Percentiles rank a stretch among this genome's conserved stretches.
phyloP scores from a whole-genome alignment of 192 early-diverging fungal species.

The Irineochytrium annulatum region DNA sequence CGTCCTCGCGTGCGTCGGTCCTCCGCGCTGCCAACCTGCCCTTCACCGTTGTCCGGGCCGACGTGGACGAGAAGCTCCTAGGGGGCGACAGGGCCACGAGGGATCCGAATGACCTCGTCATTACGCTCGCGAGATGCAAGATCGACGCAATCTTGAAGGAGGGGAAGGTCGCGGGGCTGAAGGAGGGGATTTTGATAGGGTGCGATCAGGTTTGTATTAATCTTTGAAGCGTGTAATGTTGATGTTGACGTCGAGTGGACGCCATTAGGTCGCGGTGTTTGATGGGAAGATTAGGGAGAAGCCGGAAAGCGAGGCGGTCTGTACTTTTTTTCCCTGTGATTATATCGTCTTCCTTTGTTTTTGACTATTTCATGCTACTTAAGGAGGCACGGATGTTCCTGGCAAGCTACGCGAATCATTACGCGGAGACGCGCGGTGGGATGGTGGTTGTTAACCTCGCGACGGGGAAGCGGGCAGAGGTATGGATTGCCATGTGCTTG shows the following conservation, averaged over 20 bases:
- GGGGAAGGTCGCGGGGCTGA: conserved; percentile 1
- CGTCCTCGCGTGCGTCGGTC: conserved; percentile 38
- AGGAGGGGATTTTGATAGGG: conserved; percentile 25
- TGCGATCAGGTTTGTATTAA: conserved; percentile 37
- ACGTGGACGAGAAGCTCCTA: conserved; percentile 48
- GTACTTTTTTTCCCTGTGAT: background rate
- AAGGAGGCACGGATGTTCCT: conserved; percentile 37
- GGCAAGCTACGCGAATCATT: conserved; percentile 24
- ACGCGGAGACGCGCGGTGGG: conserved; percentile 38
- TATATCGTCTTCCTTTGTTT: no score
- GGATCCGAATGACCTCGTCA: conserved; percentile 17
- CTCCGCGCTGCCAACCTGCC: conserved; percentile 20
- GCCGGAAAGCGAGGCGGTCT: conserved; percentile 25
- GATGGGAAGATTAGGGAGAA: conserved; percentile 45
- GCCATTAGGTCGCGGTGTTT: conserved; percentile 30
- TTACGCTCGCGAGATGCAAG: conserved; percentile 44
- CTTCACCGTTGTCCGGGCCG: conserved; percentile 29
- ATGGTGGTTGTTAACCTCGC: conserved; percentile 42
- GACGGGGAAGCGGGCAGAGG: conserved; percentile 25
- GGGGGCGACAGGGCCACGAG: conserved; percentile 6
- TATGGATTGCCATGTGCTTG: background rate
- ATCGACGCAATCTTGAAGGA: conserved; percentile 31
- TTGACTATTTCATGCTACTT: no score
- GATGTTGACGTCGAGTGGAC: background rate
- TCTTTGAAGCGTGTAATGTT: background rate